Base-by-base conservation (phyloP, 2,329 filamentous ascomycete species). In the Rutstroemia sydowiana region DNA sequence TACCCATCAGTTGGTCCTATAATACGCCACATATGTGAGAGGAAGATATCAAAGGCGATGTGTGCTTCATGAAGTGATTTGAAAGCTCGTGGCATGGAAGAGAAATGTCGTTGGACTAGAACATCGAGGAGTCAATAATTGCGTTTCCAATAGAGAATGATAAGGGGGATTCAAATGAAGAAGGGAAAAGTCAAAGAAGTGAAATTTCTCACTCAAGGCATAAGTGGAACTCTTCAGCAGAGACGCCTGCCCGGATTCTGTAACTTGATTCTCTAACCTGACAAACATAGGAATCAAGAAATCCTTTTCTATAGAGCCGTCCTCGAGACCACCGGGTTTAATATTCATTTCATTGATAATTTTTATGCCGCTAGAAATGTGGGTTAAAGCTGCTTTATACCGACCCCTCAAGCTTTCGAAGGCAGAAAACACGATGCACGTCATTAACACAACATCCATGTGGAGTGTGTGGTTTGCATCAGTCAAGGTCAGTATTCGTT, bases 261-360 rank as follows among this genome's bases (percentile, higher is more conserved):
- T 43, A 18, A 49, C 31, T 43, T 49, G 37, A 14, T 34, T 49
- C 16, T 43, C 37, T 16, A 49, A 34, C n/a, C 37, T 18, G 13
- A 42, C 37, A 49, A 49, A 49, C 20, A 49, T 28, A 26, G 39
- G 47, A 43, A 49, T 28, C 3, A 49, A 43, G 14, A 43, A 9
- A 14, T 49, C 28, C 21, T 43, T 43, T 6, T 43, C 37, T n/a
- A 43, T 16, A n/a, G 39, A 36, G 20, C 30, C 39, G 23, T 32
- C 37, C 8, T 18, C 26, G 8, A 36, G 28, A 11, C 47, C 30
- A 9, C 47, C 37, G 6, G 18, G 21, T 18, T 14, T 34, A 9
- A 13, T 49, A 18, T 43, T 37, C 13, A 20, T 21, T 10, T 43
- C 28, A 8, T 34, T 11, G 16, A 49, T 26, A 32, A 49, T 49